phyloP scores from a whole-genome alignment of 2,329 filamentous ascomycete genomes.

The Exophiala aquamarina region DNA sequence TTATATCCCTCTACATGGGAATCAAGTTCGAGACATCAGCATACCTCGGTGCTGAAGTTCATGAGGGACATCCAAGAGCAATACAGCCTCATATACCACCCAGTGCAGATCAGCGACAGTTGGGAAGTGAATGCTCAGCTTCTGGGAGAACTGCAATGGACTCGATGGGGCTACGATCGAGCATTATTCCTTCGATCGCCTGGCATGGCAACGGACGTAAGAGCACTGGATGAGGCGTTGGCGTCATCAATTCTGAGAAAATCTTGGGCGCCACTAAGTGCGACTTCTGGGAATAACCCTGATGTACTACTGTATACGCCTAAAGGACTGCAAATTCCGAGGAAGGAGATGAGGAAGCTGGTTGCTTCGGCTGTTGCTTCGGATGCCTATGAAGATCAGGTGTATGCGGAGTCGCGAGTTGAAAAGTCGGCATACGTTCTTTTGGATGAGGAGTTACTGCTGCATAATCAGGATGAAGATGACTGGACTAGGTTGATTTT shows the following conservation, averaged over 20 bases:
- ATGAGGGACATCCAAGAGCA: conserved; percentile 40
- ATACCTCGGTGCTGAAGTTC: conserved; percentile 36
- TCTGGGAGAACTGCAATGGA: conserved; percentile 25
- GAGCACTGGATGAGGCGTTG: conserved; percentile 40
- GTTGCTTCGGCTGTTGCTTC: conserved; percentile 3
- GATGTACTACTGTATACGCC: conserved; percentile 22
- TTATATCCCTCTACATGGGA: conserved; percentile 50
- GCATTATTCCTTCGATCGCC: conserved; percentile 45
- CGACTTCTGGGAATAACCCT: conserved; percentile 21
- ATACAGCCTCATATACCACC: conserved; percentile 37
- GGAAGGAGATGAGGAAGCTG: conserved; percentile 19
- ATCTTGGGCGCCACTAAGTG: conserved; percentile 22
- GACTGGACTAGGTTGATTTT: conserved; percentile 7
- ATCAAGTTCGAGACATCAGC: conserved; percentile 4
- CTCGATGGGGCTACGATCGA: conserved; percentile 38
- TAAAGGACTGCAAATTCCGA: conserved; percentile 21
- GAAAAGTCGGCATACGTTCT: conserved; percentile 23
- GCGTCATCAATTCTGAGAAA: conserved; percentile 11
- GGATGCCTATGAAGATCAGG: conserved; percentile 2
- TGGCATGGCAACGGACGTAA: conserved; percentile 39
- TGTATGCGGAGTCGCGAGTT: background rate
- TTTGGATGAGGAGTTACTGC: conserved; percentile 17
- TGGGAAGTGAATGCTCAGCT: conserved; percentile 22
- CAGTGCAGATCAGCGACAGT: conserved; percentile 19
- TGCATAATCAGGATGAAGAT: conserved; percentile 2